Evolutionary conservation across 805 yeast genomes (phyloP).

Genomic region (Cyberlindnera xylosilytica): DNA sequence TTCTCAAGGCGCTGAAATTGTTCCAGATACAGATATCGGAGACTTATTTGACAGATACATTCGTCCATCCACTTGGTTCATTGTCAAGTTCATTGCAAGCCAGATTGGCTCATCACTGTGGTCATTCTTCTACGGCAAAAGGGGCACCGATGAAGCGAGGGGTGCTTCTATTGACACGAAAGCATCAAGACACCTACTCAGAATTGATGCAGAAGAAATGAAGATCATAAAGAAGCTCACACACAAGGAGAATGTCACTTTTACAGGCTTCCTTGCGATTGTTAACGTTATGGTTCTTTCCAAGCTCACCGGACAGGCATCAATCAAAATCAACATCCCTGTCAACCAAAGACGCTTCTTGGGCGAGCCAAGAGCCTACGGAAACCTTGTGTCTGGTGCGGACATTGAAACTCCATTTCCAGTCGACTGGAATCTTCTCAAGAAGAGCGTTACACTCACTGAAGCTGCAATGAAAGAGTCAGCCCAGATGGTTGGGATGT

Average conservation of each 20-base stretch:
- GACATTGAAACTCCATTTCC: not conserved
- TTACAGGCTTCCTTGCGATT: slow-evolving; percentile 5
- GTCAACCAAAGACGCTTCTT: slow-evolving; percentile 9
- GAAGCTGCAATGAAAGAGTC: not conserved
- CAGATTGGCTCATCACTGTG: not conserved
- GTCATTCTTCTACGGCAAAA: not conserved
- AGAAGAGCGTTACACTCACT: not conserved
- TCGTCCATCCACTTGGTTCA: slow-evolving; percentile 1
- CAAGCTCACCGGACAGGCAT: not conserved
- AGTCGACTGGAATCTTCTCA: slow-evolving; percentile 2
- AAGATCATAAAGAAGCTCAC: slow-evolving; percentile 6
- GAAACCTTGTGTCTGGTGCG: slow-evolving; percentile 6
- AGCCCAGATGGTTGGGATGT: slow-evolving; percentile 7
- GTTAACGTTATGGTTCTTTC: slow-evolving; percentile 2
- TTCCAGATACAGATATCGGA: slow-evolving; percentile 3
- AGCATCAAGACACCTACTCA: not conserved
- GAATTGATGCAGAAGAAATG: not conserved
- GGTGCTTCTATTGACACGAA: not conserved
- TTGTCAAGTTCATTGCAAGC: not conserved
- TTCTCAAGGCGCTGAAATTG: slow-evolving; percentile 1
- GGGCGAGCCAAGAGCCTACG: slow-evolving; percentile 8
- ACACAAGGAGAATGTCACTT: slow-evolving; percentile 6
- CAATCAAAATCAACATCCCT: slow-evolving; percentile 4
- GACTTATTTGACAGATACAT: not conserved
- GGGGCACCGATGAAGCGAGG: not conserved